Percentiles rank a stretch among this genome's conserved stretches.
Evolutionary conservation across 2,329 filamentous ascomycete genomes (phyloP).

Genomic region (Phaeosphaeriaceae sp.): DNA sequence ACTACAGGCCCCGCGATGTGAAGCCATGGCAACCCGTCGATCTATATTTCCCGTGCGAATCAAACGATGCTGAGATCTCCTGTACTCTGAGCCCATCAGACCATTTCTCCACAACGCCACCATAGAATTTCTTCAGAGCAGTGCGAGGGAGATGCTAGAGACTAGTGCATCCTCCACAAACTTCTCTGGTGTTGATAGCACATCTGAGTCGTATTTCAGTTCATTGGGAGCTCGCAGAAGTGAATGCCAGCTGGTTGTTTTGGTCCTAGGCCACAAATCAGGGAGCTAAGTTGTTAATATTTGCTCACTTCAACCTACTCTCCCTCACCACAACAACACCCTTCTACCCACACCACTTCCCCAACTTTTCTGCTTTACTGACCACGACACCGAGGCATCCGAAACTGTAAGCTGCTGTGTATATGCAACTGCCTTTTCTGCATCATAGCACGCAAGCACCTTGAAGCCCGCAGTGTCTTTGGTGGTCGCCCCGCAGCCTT

Average conservation of each 20-base stretch:
- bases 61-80: not conserved
- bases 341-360: not conserved
- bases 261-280: not conserved
- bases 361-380: not conserved
- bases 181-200: conserved; percentile 9
- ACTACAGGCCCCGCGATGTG: no score
- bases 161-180: conserved; percentile 7
- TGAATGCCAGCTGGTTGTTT: conserved; percentile 7
- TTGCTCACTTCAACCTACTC: conserved; percentile 1
- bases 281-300: conserved; percentile 6
- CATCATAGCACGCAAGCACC: no score
- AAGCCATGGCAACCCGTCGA: no score
- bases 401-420: no score
- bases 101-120: not conserved
- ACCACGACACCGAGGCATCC: no score
- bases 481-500: no score
- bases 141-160: conserved; percentile 1
- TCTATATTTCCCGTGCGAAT: no score
- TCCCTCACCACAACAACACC: conserved; percentile 14
- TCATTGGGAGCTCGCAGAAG: not conserved
- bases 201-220: conserved; percentile 4
- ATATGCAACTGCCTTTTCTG: no score
- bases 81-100: not conserved
- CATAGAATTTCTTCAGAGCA: not conserved
- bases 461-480: no score